Percentiles rank a stretch among this genome's conserved stretches.
These are phyloP conservation scores for Porpolomopsis calyptriformis DNA, from an alignment of 768 basidiomycete species.

Conservation along the genomic window DNA sequence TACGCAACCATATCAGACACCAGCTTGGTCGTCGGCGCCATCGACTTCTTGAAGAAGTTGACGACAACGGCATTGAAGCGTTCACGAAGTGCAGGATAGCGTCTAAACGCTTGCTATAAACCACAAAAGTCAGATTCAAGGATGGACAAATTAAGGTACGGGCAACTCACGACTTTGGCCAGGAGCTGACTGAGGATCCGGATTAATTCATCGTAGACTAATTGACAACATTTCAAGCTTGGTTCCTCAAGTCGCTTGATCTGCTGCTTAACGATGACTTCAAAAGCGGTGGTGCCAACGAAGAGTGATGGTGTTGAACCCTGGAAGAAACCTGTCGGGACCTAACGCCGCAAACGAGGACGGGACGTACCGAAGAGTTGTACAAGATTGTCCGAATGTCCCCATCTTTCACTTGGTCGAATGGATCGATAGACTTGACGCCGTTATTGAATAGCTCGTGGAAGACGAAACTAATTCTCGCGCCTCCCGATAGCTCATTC, in stretches of 20 bases:
- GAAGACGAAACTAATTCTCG: constrained; percentile 97
- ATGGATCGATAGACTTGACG: constrained; percentile 92
- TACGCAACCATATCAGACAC: constrained; percentile 87
- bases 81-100: constrained; percentile 93
- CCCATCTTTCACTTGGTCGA: constrained; percentile 97
- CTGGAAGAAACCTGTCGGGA: constrained; percentile 26
- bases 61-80: constrained; percentile 94
- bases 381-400: constrained; percentile 94
- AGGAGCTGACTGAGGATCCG: constrained; percentile 89
- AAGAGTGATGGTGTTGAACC: constrained; percentile 95
- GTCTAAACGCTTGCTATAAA: constrained; percentile 82
- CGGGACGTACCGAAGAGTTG: constrained; percentile 82
- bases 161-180: constrained; percentile 67
- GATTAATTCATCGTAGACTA: constrained; percentile 96
- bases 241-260: constrained; percentile 96
- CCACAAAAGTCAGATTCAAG: constrained; percentile 4
- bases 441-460: constrained; percentile 98
- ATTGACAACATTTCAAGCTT: constrained; percentile 81
- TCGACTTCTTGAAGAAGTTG: constrained; percentile 90
- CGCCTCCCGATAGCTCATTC: constrained; percentile 97
- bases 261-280: constrained; percentile 98
- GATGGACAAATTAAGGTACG: not conserved
- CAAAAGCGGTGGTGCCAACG: constrained; percentile 94
- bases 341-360: not conserved
- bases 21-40: constrained; percentile 91